Conservation (phyloP, 1,139 yeast genomes). For the Candida gigantensis region DNA sequence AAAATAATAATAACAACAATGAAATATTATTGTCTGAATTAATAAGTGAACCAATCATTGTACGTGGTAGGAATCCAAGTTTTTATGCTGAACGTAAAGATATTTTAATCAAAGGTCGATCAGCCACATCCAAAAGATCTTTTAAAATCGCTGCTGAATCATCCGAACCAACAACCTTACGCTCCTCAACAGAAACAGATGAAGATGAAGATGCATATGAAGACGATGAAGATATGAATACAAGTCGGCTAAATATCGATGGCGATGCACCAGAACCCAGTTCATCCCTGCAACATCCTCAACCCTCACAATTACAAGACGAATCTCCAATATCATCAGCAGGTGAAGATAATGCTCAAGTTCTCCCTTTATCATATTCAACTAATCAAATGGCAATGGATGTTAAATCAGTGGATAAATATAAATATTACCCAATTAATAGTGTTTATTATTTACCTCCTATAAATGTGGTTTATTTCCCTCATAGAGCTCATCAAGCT, state of each 20-base stretch:
- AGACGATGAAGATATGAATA: slow-evolving; percentile 11
- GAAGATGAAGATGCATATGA: slow-evolving; percentile 12
- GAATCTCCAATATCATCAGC: slow-evolving; percentile 11
- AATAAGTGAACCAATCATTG: slow-evolving; percentile 55
- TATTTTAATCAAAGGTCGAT: slow-evolving; percentile 37
- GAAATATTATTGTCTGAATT: slow-evolving; percentile 38
- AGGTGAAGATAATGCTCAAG: slow-evolving; percentile 5
- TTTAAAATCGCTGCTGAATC: slow-evolving; percentile 20
- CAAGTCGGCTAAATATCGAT: slow-evolving; percentile 11
- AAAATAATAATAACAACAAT: slow-evolving; percentile 22
- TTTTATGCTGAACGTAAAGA: slow-evolving; percentile 61
- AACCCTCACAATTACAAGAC: slow-evolving; percentile 6
- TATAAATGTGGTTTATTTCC: slow-evolving; percentile 59
- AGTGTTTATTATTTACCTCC: slow-evolving; percentile 60
- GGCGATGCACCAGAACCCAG: too few relatives aligned
- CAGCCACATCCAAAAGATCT: slow-evolving; percentile 23
- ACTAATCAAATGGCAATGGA: slow-evolving; percentile 17
- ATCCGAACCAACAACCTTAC: slow-evolving; percentile 7
- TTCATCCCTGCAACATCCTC: too few relatives aligned
- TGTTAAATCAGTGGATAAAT: slow-evolving; percentile 24
- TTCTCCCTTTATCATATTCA: slow-evolving; percentile 15
- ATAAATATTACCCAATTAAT: slow-evolving; percentile 59
- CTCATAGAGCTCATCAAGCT: slow-evolving; percentile 53
- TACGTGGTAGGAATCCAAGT: slow-evolving; percentile 66
- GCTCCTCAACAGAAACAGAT: slow-evolving; percentile 4